phyloP scores from a whole-genome alignment of 192 early-diverging fungal species.

The Spizellomyces sp. region DNA sequence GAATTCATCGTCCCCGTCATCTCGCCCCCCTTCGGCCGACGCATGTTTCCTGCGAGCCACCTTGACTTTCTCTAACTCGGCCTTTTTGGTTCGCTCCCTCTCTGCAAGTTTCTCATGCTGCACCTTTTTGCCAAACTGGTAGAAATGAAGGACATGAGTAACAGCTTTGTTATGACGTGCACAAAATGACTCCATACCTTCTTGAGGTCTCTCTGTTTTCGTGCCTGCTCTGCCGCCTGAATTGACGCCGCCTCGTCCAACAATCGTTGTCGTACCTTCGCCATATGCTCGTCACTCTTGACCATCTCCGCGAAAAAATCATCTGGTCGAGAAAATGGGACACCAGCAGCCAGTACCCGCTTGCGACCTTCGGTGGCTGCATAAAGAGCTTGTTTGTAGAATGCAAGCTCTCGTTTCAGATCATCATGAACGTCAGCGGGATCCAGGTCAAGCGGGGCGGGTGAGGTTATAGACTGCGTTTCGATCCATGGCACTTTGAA shows the following conservation, averaged over 20 bases:
- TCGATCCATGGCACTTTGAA: slow-evolving; percentile 55
- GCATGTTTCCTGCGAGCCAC: slow-evolving; percentile 82
- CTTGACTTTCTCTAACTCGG: slow-evolving; percentile 90
- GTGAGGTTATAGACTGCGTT: slow-evolving; percentile 41
- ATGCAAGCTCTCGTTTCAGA: slow-evolving; percentile 88
- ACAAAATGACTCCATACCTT: slow-evolving; percentile 48
- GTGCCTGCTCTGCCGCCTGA: slow-evolving; percentile 80
- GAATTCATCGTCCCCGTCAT: slow-evolving; percentile 63
- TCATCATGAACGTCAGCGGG: slow-evolving; percentile 77
- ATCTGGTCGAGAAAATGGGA: slow-evolving; percentile 82
- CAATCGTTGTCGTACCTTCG: slow-evolving; percentile 80
- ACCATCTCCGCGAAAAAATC: slow-evolving; percentile 99
- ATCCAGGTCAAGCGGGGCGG: slow-evolving; percentile 32
- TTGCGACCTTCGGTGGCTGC: slow-evolving; percentile 71
- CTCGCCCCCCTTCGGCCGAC: slow-evolving; percentile 41
- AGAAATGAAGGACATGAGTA: not conserved
- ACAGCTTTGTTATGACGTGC: not conserved
- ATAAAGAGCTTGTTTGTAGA: slow-evolving; percentile 89
- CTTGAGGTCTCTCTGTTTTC: slow-evolving; percentile 86
- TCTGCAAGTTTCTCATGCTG: slow-evolving; percentile 90
- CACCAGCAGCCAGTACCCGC: slow-evolving; percentile 60
- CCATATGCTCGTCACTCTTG: slow-evolving; percentile 96
- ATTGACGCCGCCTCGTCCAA: slow-evolving; percentile 81
- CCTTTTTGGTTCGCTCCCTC: slow-evolving; percentile 82
- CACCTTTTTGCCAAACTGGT: slow-evolving; percentile 93